Base-by-base conservation (phyloP, 1,139 yeast species). In the Diutina pseudorugosa region DNA sequence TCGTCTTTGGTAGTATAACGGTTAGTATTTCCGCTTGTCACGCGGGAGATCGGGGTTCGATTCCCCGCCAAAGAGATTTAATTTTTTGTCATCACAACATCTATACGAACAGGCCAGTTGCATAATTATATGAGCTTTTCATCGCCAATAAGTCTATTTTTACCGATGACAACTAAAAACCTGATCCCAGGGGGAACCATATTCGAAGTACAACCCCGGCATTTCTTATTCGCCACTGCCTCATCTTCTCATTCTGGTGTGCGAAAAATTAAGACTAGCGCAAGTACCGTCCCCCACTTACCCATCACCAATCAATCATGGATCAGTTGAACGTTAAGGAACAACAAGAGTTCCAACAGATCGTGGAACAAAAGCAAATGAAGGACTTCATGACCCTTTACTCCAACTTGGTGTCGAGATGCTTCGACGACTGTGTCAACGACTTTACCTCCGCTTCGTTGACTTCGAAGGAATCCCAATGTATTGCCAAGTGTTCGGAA, bases 321-420 rank as follows among this genome's bases (percentile, higher is more conserved):
- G 93, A 85, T 63, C 87, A 83, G 70, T 75, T 85, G 65, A 85
- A 91, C 77, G 83, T 84, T 65, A 86, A 89, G 68, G 98, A 91
- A 74, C 97, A 91, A 72, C 97, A 89, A 73, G 95, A 90, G 65
- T 91, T 91, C 71, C 96, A 90, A 72, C 91, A 84, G 70, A 77
- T 91, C 60, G 95, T 91, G 61, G 98, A 91, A 74, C 93, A 88
- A 69, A 93, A 93, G 79, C 98, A 93, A 73, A 90, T 93, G 97
- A 88, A 88, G 72, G 98, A 93, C 69, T 93, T 91, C 83, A 91
- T 91, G 98, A 84, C 94, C 69, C 81, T 80, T 60, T 93, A 93
- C 79, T 90, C 98, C 58, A 85, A 86, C 67, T 80, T 93, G 63
- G 98, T 93, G 55, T 93, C 94, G 70, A 85, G 96, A 76, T 93